Evolutionary conservation across 2,329 filamentous ascomycete genomes (phyloP), one percentile per base, ranked within the genome.

Genomic region (Botrytis medusae): DNA sequence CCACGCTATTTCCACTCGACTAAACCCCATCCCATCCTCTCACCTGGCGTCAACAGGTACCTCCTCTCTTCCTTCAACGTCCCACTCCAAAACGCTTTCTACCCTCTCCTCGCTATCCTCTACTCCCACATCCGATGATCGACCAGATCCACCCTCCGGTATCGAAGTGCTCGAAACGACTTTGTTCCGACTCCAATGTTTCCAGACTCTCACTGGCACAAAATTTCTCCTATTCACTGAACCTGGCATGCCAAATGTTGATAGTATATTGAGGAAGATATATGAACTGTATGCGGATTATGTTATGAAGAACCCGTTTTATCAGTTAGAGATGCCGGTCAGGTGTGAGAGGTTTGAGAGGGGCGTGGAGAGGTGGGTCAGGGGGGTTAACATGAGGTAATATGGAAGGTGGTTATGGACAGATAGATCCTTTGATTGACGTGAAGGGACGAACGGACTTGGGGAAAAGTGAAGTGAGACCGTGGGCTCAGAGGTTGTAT

Each of bases 251-350:
- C 91, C 91, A 84, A 97, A 97, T 80, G 91, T 97, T 57, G 96
- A 98, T 79, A 87, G 89, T 20, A 92, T 95, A 62, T 91, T 97
- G 78, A 88, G 90, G 81, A 92, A 90, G 82, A 91, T 98, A 79
- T 98, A 99, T 82, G 96, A 98, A 82, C 84, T 98, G 70, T 99
- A 98, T 84, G 89, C 93, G 69, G 96, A 99, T 83, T 98, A 93
- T 82, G 96, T 99, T 78, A 98, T 98, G 94, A 99, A 98, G 87
- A 99, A 99, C 82, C 96, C 96, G 1, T 99, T 99, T 81, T 98
- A 98, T 84, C 95, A 96, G 80, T 87, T 97, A 73, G 96, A 99
- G 85, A 99, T 98, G 95, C 96, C 96, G 10, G 90, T 99, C 71
- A 88, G 96, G 75, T 97, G 96, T 83, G 96, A 98, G 81, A 92